Percentiles rank a stretch among this genome's conserved stretches.
These are phyloP conservation scores for Ogataea trehalophila DNA, from an alignment of 805 yeast species.

Conservation along the genomic window DNA sequence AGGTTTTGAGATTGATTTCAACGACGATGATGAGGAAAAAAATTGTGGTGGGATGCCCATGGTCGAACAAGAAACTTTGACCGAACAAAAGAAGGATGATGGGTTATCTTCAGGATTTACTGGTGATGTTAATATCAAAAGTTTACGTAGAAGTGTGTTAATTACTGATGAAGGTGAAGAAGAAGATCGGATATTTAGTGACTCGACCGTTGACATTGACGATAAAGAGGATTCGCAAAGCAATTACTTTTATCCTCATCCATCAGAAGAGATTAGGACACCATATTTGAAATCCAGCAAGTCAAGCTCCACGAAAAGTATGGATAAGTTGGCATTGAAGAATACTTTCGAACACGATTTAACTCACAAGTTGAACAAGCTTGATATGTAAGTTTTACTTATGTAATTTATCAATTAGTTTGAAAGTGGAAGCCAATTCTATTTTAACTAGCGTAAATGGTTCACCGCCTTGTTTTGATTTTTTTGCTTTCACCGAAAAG, in stretches of 20 bases:
- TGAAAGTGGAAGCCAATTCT: too few species aligned
- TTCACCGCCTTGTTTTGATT: too few species aligned
- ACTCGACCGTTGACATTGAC: conserved; percentile 44
- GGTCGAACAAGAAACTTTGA: not conserved
- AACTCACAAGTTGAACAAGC: conserved; percentile 3
- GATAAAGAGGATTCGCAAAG: conserved; percentile 47
- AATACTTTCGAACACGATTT: conserved; percentile 7
- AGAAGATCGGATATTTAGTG: conserved; percentile 10
- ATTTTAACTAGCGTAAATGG: too few species aligned
- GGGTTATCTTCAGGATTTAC: not conserved
- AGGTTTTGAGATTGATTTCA: conserved; percentile 31
- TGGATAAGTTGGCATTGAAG: conserved; percentile 5
- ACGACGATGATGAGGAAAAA: conserved; percentile 16
- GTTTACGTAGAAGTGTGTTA: not conserved
- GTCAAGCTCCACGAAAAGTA: conserved; percentile 1
- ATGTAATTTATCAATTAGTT: too few species aligned
- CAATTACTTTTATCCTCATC: conserved; percentile 46
- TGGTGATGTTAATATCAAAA: not conserved
- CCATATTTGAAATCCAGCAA: conserved; percentile 11
- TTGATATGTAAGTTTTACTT: not conserved
- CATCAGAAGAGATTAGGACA: conserved; percentile 33
- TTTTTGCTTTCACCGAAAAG: too few species aligned
- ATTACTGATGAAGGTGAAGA: not conserved
- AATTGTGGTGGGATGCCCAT: not conserved
- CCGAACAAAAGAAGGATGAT: not conserved